Percentiles rank a stretch among this genome's conserved stretches.
Conservation (phyloP, 2,329 filamentous ascomycete species). For the Lachnellula subtilissima region DNA sequence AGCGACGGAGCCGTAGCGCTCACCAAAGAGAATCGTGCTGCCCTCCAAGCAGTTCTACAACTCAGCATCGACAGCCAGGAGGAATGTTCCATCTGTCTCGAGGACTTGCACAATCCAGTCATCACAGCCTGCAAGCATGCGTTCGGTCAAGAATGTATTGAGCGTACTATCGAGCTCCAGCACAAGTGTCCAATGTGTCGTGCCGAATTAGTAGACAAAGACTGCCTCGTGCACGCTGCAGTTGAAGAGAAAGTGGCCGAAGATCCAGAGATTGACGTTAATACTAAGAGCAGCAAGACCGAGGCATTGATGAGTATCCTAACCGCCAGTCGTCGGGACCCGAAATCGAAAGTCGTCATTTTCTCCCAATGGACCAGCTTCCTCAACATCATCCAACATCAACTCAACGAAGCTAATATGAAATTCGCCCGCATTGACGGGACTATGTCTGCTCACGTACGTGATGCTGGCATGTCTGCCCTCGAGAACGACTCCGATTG, state of each 20-base stretch:
- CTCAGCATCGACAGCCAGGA: constrained; percentile 76
- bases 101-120: constrained; percentile 64
- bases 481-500: constrained; percentile 64
- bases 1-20: constrained; percentile 62
- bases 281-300: constrained; percentile 74
- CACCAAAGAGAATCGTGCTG: constrained; percentile 64
- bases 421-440: constrained; percentile 73
- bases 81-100: constrained; percentile 78
- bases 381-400: constrained; percentile 64
- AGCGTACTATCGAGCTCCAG: constrained; percentile 67
- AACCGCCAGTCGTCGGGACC: constrained; percentile 60
- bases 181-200: constrained; percentile 84
- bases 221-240: constrained; percentile 62
- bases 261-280: constrained; percentile 51
- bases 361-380: constrained; percentile 78
- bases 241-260: constrained; percentile 47
- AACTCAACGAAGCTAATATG: constrained; percentile 57
- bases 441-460: constrained; percentile 63
- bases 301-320: constrained; percentile 73
- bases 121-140: constrained; percentile 83
- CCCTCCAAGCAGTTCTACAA: constrained; percentile 70
- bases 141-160: constrained; percentile 72
- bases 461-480: constrained; percentile 66
- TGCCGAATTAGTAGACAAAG: constrained; percentile 55
- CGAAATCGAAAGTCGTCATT: constrained; percentile 63